Percentiles rank a stretch among this genome's conserved stretches.
phyloP scores from a whole-genome alignment of 495 filamentous ascomycete genomes.

The Hypoxylon cercidicola region DNA sequence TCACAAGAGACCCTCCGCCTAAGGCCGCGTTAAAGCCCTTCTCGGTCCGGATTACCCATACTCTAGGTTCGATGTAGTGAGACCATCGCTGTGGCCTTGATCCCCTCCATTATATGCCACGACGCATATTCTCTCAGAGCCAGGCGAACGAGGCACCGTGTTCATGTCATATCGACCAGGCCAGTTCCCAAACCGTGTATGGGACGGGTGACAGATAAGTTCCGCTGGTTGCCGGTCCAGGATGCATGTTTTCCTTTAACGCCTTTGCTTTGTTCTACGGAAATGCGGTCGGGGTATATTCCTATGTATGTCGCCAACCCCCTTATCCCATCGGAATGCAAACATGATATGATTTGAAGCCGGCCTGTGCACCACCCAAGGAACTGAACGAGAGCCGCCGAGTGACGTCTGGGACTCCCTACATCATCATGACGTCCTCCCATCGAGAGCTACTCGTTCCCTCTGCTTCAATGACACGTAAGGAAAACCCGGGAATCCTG shows the following conservation, averaged over 20 bases:
- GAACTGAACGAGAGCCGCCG: slow-evolving; percentile 12
- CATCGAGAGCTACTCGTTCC: slow-evolving; percentile 7
- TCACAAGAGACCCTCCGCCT: neutral
- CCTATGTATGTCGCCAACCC: slow-evolving; percentile 35
- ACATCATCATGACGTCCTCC: slow-evolving; percentile 18
- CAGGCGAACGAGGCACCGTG: neutral
- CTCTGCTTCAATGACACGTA: slow-evolving; percentile 21
- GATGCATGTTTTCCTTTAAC: slow-evolving; percentile 24
- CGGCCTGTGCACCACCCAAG: slow-evolving; percentile 25
- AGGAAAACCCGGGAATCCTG: slow-evolving; percentile 5
- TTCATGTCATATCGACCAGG: slow-evolving; percentile 8
- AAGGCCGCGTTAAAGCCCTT: neutral
- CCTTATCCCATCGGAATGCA: slow-evolving; percentile 19
- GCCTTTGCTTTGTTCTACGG: slow-evolving; percentile 35
- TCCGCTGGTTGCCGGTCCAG: slow-evolving; percentile 10
- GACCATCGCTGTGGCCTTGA: neutral
- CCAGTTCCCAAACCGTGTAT: slow-evolving; percentile 10
- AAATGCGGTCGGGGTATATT: slow-evolving; percentile 37
- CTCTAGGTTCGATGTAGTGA: slow-evolving; percentile 1
- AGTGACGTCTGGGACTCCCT: slow-evolving; percentile 11
- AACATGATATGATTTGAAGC: slow-evolving; percentile 29
- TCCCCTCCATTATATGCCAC: slow-evolving; percentile 8
- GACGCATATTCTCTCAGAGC: slow-evolving; percentile 1
- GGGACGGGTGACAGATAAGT: slow-evolving; percentile 1
- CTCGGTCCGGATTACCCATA: neutral